A percentile compares a stretch with the other conserved stretches of the same genome.
Conservation (phyloP, 192 early-diverging fungal species). For the Backusella macrospora region DNA sequence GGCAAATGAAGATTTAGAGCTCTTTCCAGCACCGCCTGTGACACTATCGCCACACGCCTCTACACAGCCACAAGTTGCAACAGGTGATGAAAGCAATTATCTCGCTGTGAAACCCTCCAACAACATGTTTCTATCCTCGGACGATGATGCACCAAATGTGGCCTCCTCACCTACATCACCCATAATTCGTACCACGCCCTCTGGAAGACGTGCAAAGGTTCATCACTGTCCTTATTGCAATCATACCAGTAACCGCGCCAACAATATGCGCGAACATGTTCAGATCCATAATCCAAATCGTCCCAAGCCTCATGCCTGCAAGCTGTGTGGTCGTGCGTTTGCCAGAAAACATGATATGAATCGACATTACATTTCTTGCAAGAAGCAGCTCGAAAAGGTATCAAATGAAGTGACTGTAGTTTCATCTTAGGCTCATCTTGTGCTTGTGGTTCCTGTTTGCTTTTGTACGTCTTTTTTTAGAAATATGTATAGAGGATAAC, state of each 20-base stretch:
- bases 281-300: slow-evolving; percentile 70
- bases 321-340: slow-evolving; percentile 59
- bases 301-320: slow-evolving; percentile 59
- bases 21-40: background rate
- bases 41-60: slow-evolving; percentile 3
- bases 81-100: slow-evolving; percentile 4
- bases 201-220: slow-evolving; percentile 14
- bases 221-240: slow-evolving; percentile 56
- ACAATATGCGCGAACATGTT: slow-evolving; percentile 69
- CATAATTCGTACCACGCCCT: background rate
- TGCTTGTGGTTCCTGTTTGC: no score
- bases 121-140: background rate
- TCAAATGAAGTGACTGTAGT: background rate
- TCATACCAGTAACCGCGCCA: slow-evolving; percentile 63
- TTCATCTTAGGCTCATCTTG: no score
- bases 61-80: slow-evolving; percentile 7
- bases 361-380: slow-evolving; percentile 51
- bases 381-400: slow-evolving; percentile 11
- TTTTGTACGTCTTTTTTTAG: no score
- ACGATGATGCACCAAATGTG: background rate
- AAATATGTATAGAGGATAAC: background rate
- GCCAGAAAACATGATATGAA: slow-evolving; percentile 72
- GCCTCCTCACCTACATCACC: background rate
- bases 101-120: background rate
- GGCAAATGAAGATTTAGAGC: background rate